Conservation (phyloP, 306 rosid species). For the Sesbania bispinosa region DNA sequence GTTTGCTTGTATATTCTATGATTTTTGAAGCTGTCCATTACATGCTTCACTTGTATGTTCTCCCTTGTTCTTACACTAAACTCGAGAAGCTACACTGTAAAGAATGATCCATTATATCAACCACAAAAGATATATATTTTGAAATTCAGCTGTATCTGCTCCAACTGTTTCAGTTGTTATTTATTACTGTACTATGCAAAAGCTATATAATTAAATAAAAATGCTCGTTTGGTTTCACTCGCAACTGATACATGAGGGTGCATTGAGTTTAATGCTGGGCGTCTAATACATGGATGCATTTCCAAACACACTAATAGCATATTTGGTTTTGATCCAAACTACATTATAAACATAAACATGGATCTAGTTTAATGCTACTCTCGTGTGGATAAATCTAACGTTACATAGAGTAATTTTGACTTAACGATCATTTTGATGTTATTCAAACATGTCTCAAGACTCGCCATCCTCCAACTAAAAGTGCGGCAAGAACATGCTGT, state of each 20-base stretch:
- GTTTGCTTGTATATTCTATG: not conserved
- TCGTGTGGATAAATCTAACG: too few relatives aligned
- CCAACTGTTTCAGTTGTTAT: not conserved
- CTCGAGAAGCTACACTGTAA: not conserved
- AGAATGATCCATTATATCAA: slow-evolving; percentile 3
- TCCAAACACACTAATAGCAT: too few relatives aligned
- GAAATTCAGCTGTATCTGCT: slow-evolving; percentile 8
- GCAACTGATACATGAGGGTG: too few relatives aligned
- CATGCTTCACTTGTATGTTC: slow-evolving; percentile 7
- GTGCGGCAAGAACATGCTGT: not conserved
- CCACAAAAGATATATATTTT: not conserved
- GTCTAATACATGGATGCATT: too few relatives aligned
- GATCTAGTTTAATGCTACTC: too few relatives aligned
- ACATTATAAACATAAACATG: too few relatives aligned
- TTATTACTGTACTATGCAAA: not conserved
- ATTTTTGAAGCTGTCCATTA: slow-evolving; percentile 13
- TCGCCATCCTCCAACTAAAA: not conserved
- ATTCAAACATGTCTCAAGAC: too few relatives aligned
- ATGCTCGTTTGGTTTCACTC: too few relatives aligned
- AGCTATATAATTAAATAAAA: not conserved
- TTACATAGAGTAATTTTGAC: too few relatives aligned
- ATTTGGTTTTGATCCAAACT: too few relatives aligned
- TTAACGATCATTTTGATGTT: too few relatives aligned
- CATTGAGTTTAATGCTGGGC: too few relatives aligned
- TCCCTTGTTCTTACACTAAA: not conserved